Evolutionary conservation across 495 filamentous ascomycete species (phyloP).

Genomic region (Talaromyces nanjingensis): DNA sequence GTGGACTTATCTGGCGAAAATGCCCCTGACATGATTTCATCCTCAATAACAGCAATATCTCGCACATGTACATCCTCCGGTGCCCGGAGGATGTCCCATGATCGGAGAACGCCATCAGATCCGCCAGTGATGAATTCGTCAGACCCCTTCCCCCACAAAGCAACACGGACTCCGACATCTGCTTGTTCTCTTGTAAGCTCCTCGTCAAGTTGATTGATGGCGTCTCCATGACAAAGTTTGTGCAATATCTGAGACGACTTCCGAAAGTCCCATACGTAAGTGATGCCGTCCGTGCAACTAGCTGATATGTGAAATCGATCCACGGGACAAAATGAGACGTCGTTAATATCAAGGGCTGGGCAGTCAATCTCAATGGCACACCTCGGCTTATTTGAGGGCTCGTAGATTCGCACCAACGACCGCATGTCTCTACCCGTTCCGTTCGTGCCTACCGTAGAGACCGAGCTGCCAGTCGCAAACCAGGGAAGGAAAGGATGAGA

Average conservation of each 20-base stretch:
- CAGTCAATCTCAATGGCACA: conserved; percentile 52
- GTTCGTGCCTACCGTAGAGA: conserved; percentile 17
- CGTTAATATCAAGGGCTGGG: conserved; percentile 79
- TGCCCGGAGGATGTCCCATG: conserved; percentile 70
- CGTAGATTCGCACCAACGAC: conserved; percentile 48
- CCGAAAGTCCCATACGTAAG: conserved; percentile 80
- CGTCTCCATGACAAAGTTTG: conserved; percentile 58
- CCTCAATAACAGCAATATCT: conserved; percentile 43
- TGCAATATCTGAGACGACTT: conserved; percentile 51
- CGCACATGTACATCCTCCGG: conserved; percentile 54
- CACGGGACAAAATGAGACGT: conserved; percentile 51
- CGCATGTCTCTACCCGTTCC: conserved; percentile 27
- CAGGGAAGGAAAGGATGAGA: conserved; percentile 61
- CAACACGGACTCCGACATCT: conserved; percentile 78
- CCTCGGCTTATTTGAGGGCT: conserved; percentile 23
- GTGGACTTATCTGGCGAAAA: conserved; percentile 67
- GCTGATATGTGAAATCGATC: conserved; percentile 61
- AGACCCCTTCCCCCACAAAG: conserved; percentile 64
- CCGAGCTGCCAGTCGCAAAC: conserved; percentile 58
- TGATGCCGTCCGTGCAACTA: conserved; percentile 75
- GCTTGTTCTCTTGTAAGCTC: conserved; percentile 51
- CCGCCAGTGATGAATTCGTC: conserved; percentile 82
- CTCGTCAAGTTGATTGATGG: conserved; percentile 55
- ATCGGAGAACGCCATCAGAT: conserved; percentile 79
- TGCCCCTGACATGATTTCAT: conserved; percentile 52